Evolutionary conservation across 2,329 filamentous ascomycete genomes (phyloP).

Genomic region (Phoma sp.): DNA sequence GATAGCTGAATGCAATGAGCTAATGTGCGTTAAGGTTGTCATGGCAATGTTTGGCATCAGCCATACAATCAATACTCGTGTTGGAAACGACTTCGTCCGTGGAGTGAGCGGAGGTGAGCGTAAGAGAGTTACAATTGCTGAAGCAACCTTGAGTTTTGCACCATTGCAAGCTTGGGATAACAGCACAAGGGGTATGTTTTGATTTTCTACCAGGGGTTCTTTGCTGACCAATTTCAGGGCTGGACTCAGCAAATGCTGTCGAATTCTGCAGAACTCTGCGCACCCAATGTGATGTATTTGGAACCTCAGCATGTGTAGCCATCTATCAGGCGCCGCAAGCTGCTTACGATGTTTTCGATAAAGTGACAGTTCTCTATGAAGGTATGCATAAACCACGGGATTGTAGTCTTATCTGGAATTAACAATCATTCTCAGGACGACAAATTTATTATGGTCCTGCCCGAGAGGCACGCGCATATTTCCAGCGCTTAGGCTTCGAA

Average conservation of each 20-base stretch:
- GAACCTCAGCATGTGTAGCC: constrained; percentile 52
- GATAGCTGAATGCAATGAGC: neutral
- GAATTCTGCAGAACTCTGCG: constrained; percentile 63
- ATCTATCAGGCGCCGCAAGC: constrained; percentile 69
- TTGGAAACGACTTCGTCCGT: constrained; percentile 75
- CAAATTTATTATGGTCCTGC: constrained; percentile 75
- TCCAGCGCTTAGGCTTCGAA: constrained; percentile 70
- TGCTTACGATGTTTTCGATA: constrained; percentile 71
- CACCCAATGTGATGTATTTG: constrained; percentile 56
- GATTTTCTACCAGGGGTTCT: constrained; percentile 1
- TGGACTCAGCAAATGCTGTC: constrained; percentile 55
- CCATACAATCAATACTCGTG: constrained; percentile 72
- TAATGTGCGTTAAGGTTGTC: constrained; percentile 54
- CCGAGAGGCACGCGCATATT: constrained; percentile 68
- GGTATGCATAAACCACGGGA: constrained; percentile 47
- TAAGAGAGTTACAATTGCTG: constrained; percentile 39
- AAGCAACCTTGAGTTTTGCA: constrained; percentile 24
- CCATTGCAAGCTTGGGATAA: constrained; percentile 55
- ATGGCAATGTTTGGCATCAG: constrained; percentile 78
- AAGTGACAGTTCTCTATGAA: constrained; percentile 73
- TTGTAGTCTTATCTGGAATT: neutral
- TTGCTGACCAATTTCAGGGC: constrained; percentile 19
- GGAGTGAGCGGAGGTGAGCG: constrained; percentile 75
- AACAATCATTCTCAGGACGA: constrained; percentile 38
- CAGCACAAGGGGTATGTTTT: constrained; percentile 20